phyloP scores from a whole-genome alignment of 1,284 basidiomycete species.

The Blastosporella zonata region DNA sequence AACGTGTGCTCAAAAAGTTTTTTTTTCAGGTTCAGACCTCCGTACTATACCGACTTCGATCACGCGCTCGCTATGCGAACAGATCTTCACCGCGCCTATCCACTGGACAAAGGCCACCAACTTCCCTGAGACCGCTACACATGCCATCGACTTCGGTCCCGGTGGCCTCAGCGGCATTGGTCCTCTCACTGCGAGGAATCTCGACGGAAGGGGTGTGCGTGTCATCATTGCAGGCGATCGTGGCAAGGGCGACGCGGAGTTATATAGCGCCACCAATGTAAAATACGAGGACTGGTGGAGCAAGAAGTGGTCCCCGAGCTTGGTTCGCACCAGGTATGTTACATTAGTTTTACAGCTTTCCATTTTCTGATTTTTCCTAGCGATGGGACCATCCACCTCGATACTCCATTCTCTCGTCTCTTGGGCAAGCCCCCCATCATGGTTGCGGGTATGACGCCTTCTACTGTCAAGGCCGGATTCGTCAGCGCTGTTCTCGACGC shows the following conservation, averaged over 20 bases:
- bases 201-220: constrained; percentile 91
- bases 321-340: constrained; percentile 85
- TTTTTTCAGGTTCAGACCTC: constrained; percentile 73
- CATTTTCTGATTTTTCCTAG: constrained; percentile 36
- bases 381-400: constrained; percentile 88
- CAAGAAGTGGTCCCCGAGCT: constrained; percentile 80
- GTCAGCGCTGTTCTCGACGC: constrained; percentile 91
- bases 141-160: constrained; percentile 95
- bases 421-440: constrained; percentile 96
- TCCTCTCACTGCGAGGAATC: constrained; percentile 83
- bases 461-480: constrained; percentile 90
- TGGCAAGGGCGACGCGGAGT: constrained; percentile 81
- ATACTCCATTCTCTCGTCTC: constrained; percentile 95
- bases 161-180: constrained; percentile 94
- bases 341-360: background rate
- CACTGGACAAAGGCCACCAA: constrained; percentile 90
- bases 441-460: constrained; percentile 98
- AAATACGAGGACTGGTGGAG: constrained; percentile 88
- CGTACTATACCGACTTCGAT: constrained; percentile 64
- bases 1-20: constrained; percentile 11
- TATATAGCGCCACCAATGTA: constrained; percentile 70
- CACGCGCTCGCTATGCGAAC: constrained; percentile 83
- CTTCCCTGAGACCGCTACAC: constrained; percentile 88
- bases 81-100: constrained; percentile 91
- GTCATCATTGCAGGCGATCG: constrained; percentile 86